A percentile compares a stretch with the other conserved stretches of the same genome.
These are phyloP conservation scores for Coemansia sp. DNA, from an alignment of 192 early-diverging fungal species.

Conservation along the genomic window DNA sequence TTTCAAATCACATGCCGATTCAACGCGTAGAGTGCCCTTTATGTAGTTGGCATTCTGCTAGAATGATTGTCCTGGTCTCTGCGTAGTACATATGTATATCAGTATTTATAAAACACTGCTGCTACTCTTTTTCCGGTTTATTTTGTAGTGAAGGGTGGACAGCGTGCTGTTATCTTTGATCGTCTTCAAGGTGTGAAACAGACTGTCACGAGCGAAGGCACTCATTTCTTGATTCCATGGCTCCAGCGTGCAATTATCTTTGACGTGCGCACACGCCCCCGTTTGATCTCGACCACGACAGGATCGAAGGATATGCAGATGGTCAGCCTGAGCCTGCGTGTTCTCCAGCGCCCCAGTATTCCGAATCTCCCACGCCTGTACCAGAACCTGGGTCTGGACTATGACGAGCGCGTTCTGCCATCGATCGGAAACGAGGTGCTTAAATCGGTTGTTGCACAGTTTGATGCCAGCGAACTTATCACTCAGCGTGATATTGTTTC, in stretches of 20 bases:
- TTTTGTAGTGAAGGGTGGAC: slow-evolving; percentile 85
- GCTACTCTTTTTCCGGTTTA: neutral
- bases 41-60: neutral
- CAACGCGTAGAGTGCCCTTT: neutral
- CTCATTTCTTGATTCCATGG: slow-evolving; percentile 98
- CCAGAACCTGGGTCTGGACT: slow-evolving; percentile 89
- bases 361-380: slow-evolving; percentile 78
- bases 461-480: slow-evolving; percentile 96
- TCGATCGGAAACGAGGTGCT: slow-evolving; percentile 99
- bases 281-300: slow-evolving; percentile 98
- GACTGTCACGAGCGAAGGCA: slow-evolving; percentile 83
- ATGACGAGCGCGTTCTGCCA: slow-evolving; percentile 96
- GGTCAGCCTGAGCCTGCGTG: slow-evolving; percentile 90
- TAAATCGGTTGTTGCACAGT: slow-evolving; percentile 97
- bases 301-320: slow-evolving; percentile 99
- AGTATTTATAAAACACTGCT: neutral
- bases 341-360: slow-evolving; percentile 85
- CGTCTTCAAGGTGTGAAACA: slow-evolving; percentile 88
- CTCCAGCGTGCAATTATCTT: slow-evolving; percentile 85
- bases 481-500: slow-evolving; percentile 97
- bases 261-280: slow-evolving; percentile 93
- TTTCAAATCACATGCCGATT: neutral
- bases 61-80: too few species aligned
- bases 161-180: slow-evolving; percentile 97
- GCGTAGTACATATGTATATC: too few species aligned